Evolutionary conservation across 2,329 filamentous ascomycete genomes (phyloP).

Genomic region (Penicillium sp.): DNA sequence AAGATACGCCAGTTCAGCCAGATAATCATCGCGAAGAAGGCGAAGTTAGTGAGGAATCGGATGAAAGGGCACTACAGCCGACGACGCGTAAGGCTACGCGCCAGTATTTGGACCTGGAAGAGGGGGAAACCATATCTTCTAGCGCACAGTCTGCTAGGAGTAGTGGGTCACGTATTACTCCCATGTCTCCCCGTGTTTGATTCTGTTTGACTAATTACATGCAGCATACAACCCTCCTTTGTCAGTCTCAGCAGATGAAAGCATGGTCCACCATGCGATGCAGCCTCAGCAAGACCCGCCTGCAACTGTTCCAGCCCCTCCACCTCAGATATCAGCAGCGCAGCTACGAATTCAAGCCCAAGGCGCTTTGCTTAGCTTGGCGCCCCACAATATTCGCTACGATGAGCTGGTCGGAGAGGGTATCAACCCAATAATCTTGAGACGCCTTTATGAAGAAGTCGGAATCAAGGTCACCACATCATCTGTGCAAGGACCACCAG

Average conservation of each 20-base stretch:
- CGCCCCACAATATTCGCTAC: slow-evolving; percentile 66
- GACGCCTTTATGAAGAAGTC: slow-evolving; percentile 65
- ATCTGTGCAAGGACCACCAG: neutral
- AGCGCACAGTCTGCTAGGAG: slow-evolving; percentile 21
- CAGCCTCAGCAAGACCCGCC: slow-evolving; percentile 8
- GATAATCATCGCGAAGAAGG: slow-evolving; percentile 64
- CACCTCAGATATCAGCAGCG: slow-evolving; percentile 23
- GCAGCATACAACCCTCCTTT: slow-evolving; percentile 36
- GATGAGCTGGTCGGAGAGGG: slow-evolving; percentile 71
- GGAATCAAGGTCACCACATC: slow-evolving; percentile 49
- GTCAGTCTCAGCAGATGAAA: slow-evolving; percentile 22
- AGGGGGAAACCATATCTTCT: slow-evolving; percentile 24
- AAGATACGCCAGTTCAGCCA: slow-evolving; percentile 26
- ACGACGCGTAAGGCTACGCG: neutral
- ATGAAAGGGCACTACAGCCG: neutral
- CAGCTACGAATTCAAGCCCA: slow-evolving; percentile 53
- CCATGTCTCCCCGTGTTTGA: too few species aligned
- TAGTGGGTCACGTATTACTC: slow-evolving; percentile 31
- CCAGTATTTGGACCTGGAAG: slow-evolving; percentile 20
- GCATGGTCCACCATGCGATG: slow-evolving; percentile 10
- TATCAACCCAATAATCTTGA: slow-evolving; percentile 62
- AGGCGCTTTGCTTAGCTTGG: slow-evolving; percentile 63
- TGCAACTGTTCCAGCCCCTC: neutral
- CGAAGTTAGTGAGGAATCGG: slow-evolving; percentile 68
- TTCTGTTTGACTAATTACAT: slow-evolving; percentile 17